Percentiles rank a stretch among this genome's conserved stretches.
Evolutionary conservation across 192 early-diverging fungal genomes (phyloP).

Genomic region (Diversispora epigaea): DNA sequence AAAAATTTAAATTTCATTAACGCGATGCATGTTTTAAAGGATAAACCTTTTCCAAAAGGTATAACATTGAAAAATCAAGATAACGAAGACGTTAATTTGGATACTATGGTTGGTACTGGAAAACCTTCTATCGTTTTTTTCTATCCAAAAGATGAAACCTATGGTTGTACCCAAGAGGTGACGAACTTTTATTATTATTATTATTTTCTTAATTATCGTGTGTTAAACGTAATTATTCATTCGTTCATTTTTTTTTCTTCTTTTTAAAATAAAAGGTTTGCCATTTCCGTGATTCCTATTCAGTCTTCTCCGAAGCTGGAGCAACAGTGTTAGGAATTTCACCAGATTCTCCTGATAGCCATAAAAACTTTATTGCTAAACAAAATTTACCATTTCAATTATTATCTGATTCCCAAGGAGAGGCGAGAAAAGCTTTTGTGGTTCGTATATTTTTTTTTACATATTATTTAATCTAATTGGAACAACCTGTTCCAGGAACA

Average conservation of each 20-base stretch:
- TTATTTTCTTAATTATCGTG: background rate
- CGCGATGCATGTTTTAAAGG: conserved; percentile 4
- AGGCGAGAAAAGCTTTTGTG: conserved; percentile 33
- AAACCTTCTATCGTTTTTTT: conserved; percentile 40
- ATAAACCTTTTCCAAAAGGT: conserved; percentile 37
- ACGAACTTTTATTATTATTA: background rate
- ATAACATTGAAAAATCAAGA: conserved; percentile 39
- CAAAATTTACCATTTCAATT: conserved; percentile 37
- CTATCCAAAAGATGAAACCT: conserved; percentile 43
- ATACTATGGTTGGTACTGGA: conserved; percentile 36
- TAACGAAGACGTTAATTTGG: conserved; percentile 32
- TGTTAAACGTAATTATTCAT: background rate
- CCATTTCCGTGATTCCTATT: conserved; percentile 41
- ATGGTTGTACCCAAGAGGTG: conserved; percentile 43
- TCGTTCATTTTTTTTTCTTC: background rate
- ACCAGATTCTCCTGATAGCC: conserved; percentile 36
- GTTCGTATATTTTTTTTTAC: conserved; percentile 8
- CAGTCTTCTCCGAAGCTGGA: conserved; percentile 36
- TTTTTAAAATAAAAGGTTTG: conserved; percentile 38
- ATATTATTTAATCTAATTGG: no score
- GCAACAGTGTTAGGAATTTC: conserved; percentile 42
- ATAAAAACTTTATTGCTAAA: conserved; percentile 34
- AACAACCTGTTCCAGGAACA: no score
- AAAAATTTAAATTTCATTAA: no score
- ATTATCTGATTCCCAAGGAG: conserved; percentile 38